phyloP scores from a whole-genome alignment of 768 basidiomycete species.

The Jaapia argillacea region DNA sequence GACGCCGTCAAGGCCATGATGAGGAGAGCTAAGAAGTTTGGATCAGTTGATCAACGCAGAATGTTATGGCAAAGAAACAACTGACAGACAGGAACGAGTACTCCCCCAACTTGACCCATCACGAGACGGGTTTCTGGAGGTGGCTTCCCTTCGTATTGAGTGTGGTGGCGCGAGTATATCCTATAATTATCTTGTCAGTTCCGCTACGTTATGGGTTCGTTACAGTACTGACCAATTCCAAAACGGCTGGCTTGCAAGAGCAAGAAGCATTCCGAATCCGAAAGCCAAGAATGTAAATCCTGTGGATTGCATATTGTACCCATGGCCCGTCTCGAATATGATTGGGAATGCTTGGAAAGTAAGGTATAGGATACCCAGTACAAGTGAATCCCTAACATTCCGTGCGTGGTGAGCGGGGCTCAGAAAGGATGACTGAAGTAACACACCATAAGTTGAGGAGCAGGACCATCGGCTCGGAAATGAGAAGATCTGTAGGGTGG shows the following conservation, averaged over 20 bases:
- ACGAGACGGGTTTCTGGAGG: constrained; percentile 59
- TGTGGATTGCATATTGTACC: constrained; percentile 41
- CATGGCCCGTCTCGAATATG: constrained; percentile 36
- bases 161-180: constrained; percentile 25
- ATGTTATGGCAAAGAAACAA: constrained; percentile 3
- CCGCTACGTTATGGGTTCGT: not conserved
- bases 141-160: constrained; percentile 31
- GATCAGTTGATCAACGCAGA: not conserved
- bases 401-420: not conserved
- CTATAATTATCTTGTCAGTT: too few relatives aligned
- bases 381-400: constrained; percentile 23
- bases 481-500: constrained; percentile 51
- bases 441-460: constrained; percentile 59
- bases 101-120: constrained; percentile 56
- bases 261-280: constrained; percentile 33
- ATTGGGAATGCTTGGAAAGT: constrained; percentile 48
- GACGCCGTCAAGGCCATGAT: constrained; percentile 48
- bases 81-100: constrained; percentile 52
- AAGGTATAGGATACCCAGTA: constrained; percentile 37
- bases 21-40: constrained; percentile 27
- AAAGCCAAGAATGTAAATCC: constrained; percentile 42
- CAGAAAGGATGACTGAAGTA: not conserved
- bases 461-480: constrained; percentile 69
- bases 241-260: constrained; percentile 28
- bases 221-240: constrained; percentile 27